Base-by-base conservation (phyloP, 2,329 filamentous ascomycete species). In the Colletotrichum sp. region DNA sequence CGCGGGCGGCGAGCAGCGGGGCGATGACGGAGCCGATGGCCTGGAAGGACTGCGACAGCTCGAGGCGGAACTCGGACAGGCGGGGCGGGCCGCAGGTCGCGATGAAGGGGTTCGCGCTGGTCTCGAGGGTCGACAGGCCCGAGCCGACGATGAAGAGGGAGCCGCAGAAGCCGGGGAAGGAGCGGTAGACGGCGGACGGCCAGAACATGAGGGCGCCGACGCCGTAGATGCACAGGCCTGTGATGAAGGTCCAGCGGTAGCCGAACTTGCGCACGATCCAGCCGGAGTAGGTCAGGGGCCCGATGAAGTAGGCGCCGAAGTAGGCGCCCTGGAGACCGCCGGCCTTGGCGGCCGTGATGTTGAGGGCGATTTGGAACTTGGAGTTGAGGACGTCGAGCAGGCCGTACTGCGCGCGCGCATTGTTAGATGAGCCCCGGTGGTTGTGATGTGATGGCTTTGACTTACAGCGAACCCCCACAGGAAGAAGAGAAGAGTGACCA, bases 181-280 rank as follows among this genome's bases (percentile, higher is more conserved):
- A 89, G 10, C 85, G 83, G 69, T 91, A 86, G 5, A 91, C 82
- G 9, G 89, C 87, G 36, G 88, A 89, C 2, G 90, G 90, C 90
- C 90, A 92, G 74, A 91, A 90, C 64, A 91, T 83, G 32, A 92
- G 83, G 32, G 88, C 87, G n/a, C 89, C 90, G 24, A 92, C 82
- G 9, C 89, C 89, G 76, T 90, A 90, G 8, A 92, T 83, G 48
- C 81, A 85, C 1, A 92, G 86, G 1, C 91, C 90, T 78, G 90
- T 89, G 80, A 94, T 94, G 82, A 94, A 94, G 38, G 92, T 92
- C 72, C 89, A 89, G 68, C 92, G 89, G 82, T 93, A 94, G 18
- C 93, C 92, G 78, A 88, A 93, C 76, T 89, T 88, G 36, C 92
- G 90, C 14, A 94, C 87, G 79, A 94, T 87, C 84, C 86, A 90